Evolutionary conservation across 2,329 filamentous ascomycete genomes (phyloP).

Genomic region (Lizonia empirigonia): DNA sequence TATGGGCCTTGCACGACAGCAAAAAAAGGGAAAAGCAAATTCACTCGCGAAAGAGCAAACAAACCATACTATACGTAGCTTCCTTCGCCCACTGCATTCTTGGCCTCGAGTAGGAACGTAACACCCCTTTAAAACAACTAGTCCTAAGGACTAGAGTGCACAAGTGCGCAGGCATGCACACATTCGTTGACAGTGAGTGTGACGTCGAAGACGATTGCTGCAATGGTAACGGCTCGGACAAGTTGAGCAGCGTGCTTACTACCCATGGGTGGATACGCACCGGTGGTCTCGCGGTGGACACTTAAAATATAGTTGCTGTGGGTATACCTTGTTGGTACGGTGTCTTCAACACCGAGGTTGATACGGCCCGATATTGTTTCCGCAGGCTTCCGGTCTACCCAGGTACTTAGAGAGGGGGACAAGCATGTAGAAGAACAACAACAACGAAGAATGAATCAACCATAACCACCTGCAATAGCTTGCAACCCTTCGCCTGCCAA

Average conservation of each 20-base stretch:
- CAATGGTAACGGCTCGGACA: slow-evolving; percentile 23
- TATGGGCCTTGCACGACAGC: too few species aligned
- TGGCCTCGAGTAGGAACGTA: slow-evolving; percentile 25
- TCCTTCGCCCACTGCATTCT: slow-evolving; percentile 12
- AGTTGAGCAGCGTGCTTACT: slow-evolving; percentile 28
- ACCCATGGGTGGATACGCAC: slow-evolving; percentile 28
- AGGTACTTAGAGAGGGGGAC: too few species aligned
- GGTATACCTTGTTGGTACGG: too few species aligned
- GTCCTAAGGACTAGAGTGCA: slow-evolving; percentile 19
- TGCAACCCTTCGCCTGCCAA: too few species aligned
- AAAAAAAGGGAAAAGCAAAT: too few species aligned
- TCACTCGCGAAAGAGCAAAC: too few species aligned
- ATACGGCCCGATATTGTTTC: too few species aligned
- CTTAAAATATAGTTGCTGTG: slow-evolving; percentile 20
- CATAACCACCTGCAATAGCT: too few species aligned
- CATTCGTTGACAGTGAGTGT: slow-evolving; percentile 28
- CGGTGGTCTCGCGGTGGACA: slow-evolving; percentile 20
- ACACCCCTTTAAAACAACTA: slow-evolving; percentile 21
- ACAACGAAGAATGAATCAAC: too few species aligned
- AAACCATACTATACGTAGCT: not conserved
- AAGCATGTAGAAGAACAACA: too few species aligned
- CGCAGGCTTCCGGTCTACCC: too few species aligned
- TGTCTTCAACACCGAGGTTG: too few species aligned
- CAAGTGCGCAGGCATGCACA: slow-evolving; percentile 23
- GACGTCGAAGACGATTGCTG: slow-evolving; percentile 18